Percentiles rank a stretch among this genome's conserved stretches.
phyloP scores from a whole-genome alignment of 305 asterid genomes.

The Solanum hybrid region DNA sequence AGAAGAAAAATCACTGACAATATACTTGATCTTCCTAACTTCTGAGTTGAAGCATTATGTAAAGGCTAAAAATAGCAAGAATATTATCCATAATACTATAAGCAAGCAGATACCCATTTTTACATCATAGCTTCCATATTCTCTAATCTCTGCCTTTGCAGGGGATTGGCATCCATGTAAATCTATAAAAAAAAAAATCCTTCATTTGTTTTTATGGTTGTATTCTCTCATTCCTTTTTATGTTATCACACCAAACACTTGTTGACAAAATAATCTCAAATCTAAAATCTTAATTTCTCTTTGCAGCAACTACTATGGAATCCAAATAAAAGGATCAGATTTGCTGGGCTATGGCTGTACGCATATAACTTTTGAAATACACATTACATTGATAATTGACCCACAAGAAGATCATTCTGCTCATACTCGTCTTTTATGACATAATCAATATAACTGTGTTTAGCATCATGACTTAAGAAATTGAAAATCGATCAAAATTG shows the following conservation, averaged over 20 bases:
- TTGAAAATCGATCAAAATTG: background rate
- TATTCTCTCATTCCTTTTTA: background rate
- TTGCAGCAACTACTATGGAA: background rate
- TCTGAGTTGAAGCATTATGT: background rate
- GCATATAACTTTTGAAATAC: background rate
- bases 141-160: background rate
- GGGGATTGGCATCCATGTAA: conserved; percentile 1
- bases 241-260: background rate
- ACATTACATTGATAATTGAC: background rate
- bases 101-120: background rate
- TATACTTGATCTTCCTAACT: background rate
- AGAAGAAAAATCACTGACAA: background rate
- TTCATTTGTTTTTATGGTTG: background rate
- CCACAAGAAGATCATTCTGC: background rate
- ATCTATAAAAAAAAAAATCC: background rate
- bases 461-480: background rate
- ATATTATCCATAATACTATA: background rate
- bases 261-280: background rate
- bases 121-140: background rate
- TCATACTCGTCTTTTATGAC: background rate
- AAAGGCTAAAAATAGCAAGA: background rate
- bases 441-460: background rate
- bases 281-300: background rate
- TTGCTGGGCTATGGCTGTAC: background rate
- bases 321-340: background rate